A percentile compares a stretch with the other conserved stretches of the same genome.
Evolutionary conservation across 495 filamentous ascomycete species (phyloP).

Genomic region (Margaritispora aquatica): DNA sequence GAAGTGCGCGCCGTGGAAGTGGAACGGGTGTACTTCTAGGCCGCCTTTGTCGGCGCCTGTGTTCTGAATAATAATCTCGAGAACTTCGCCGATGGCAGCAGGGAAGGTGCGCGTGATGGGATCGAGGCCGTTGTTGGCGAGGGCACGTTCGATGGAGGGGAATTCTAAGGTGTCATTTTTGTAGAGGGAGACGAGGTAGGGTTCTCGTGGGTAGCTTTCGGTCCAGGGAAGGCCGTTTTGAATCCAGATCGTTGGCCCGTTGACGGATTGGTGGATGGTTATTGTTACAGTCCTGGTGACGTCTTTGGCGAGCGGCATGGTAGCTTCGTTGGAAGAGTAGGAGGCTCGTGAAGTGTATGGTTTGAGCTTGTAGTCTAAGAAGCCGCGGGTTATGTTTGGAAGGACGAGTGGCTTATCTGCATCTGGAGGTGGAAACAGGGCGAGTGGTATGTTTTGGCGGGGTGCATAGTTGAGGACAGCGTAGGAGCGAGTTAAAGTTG

Average conservation of each 20-base stretch:
- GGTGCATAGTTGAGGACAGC: slow-evolving; percentile 44
- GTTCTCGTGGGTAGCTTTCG: slow-evolving; percentile 32
- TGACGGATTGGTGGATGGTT: slow-evolving; percentile 36
- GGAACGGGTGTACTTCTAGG: slow-evolving; percentile 55
- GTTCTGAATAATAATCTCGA: slow-evolving; percentile 57
- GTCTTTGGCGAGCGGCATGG: slow-evolving; percentile 41
- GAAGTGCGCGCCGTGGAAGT: slow-evolving; percentile 51
- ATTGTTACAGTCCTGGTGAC: slow-evolving; percentile 48
- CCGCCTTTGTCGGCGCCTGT: slow-evolving; percentile 36
- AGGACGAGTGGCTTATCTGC: slow-evolving; percentile 25
- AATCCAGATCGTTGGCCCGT: slow-evolving; percentile 33
- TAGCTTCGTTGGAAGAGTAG: background rate
- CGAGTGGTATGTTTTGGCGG: background rate
- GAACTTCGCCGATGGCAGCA: slow-evolving; percentile 48
- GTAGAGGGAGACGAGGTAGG: slow-evolving; percentile 54
- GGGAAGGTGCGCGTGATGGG: slow-evolving; percentile 43
- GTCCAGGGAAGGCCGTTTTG: slow-evolving; percentile 46
- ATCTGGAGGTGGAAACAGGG: slow-evolving; percentile 23
- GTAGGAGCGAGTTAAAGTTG: slow-evolving; percentile 37
- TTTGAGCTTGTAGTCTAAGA: slow-evolving; percentile 49
- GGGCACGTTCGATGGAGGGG: slow-evolving; percentile 36
- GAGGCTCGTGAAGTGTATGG: slow-evolving; percentile 28
- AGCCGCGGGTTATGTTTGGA: slow-evolving; percentile 34
- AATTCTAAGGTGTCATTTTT: slow-evolving; percentile 30
- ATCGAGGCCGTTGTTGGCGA: slow-evolving; percentile 47